Evolutionary conservation across 768 basidiomycete species (phyloP), one percentile per base, ranked within the genome.

Genomic region (Mycena belliarum): DNA sequence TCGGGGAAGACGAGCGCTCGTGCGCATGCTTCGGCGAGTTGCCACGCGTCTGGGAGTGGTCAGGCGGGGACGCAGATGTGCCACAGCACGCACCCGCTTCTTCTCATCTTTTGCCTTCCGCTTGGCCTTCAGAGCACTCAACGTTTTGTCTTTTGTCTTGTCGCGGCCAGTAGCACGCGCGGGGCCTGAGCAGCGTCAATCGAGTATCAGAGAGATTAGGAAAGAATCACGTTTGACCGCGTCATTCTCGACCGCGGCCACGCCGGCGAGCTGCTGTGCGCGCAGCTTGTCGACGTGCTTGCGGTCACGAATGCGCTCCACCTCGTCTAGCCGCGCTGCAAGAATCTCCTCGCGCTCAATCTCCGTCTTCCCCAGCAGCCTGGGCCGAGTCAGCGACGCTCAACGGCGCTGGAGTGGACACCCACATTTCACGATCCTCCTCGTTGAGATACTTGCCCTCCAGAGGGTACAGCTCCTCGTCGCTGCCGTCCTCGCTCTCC

Each of bases 381-480:
- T 98, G 26, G 9, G 38, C 51, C 55, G 16, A 6, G 16, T 38
- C 37, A n/a, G 48, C 41, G 68, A 59, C 66, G 63, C 65, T 53
- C 63, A 55, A 62, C 58, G 65, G 23, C 15, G 68, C 57, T 61
- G 32, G 26, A 50, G 32, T n/a, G 52, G 43, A 77, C n/a, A n/a
- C 89, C 76, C 76, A 96, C 96, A 79, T 75, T 62, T 87, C 81
- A 66, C 89, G 83, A 72, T 98, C 96, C 14, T 77, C 80, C 65
- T 93, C 93, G 67, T 97, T 87, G 57, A 82, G 82, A 68, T 91
- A 98, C 72, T 93, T 92, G 48, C 93, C 94, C 66, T 98, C 96
- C 14, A 97, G 75, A 0, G 94, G 95, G 69, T 93, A 98, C 4
- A 86, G 87, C 63, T 92, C 88, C 15, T 58, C 54, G 10, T 52